A percentile compares a stretch with the other conserved stretches of the same genome.
Conservation (phyloP, 768 basidiomycete species). For the Mycena chlorophos region DNA sequence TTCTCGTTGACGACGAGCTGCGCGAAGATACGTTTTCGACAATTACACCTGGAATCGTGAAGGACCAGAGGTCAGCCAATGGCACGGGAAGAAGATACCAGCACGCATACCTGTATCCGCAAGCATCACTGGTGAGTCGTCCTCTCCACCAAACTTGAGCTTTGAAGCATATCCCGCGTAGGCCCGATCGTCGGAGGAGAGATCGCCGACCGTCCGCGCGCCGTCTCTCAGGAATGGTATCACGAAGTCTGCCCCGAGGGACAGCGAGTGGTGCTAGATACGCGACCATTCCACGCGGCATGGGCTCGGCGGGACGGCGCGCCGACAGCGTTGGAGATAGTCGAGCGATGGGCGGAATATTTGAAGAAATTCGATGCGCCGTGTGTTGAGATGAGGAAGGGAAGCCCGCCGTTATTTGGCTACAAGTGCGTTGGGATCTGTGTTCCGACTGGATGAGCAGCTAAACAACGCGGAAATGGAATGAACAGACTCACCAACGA, state of each 20-base stretch:
- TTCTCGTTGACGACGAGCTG: too few species aligned
- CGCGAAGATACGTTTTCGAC: constrained; percentile 1
- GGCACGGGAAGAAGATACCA: background rate
- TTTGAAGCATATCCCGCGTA: constrained; percentile 11
- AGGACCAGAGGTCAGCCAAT: background rate
- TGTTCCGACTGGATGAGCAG: background rate
- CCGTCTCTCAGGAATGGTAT: constrained; percentile 43
- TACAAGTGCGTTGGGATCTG: constrained; percentile 44
- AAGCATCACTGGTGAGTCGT: background rate
- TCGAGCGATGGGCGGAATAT: constrained; percentile 48
- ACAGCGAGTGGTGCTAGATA: constrained; percentile 2
- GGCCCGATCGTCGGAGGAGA: constrained; percentile 48
- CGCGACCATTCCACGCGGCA: background rate
- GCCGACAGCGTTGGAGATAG: constrained; percentile 35
- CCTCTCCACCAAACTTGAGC: background rate
- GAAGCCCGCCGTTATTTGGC: constrained; percentile 46
- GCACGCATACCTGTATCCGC: background rate
- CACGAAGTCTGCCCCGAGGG: constrained; percentile 43
- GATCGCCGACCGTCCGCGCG: constrained; percentile 37
- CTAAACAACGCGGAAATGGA: too few species aligned
- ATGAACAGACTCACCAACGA: constrained; percentile 54
- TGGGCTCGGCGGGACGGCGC: background rate
- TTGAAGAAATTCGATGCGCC: constrained; percentile 44
- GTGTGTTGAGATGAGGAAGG: constrained; percentile 48
- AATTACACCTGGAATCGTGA: background rate